Percentiles rank a stretch among this genome's conserved stretches.
Conservation (phyloP, 148 eudicot species). For the Beta vulgaris region DNA sequence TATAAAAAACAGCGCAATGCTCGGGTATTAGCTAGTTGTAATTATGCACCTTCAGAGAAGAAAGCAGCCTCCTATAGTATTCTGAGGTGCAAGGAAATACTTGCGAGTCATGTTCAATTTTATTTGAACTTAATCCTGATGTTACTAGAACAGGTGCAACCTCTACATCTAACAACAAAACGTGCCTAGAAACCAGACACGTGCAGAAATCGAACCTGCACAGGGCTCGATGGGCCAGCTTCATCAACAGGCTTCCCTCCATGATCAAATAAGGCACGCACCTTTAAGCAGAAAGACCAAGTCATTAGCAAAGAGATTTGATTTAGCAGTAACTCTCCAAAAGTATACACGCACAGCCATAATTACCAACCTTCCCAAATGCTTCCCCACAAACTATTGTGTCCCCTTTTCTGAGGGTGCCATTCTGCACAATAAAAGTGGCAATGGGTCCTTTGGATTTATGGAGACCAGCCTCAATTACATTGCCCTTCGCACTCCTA, state of each 20-base stretch:
- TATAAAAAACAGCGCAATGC: too few species aligned
- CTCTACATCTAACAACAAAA: neutral
- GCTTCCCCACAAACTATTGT: constrained; percentile 87
- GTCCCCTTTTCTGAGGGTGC: constrained; percentile 87
- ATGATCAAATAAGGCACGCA: constrained; percentile 89
- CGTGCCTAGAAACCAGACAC: neutral
- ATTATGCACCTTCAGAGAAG: neutral
- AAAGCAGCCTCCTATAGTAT: neutral
- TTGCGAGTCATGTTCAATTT: neutral
- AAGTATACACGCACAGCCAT: constrained; percentile 8
- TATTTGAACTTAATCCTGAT: neutral
- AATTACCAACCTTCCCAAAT: constrained; percentile 78
- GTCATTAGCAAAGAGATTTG: constrained; percentile 12
- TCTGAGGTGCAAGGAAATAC: neutral
- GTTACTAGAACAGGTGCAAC: neutral
- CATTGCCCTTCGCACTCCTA: constrained; percentile 85
- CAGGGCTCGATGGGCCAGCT: constrained; percentile 96
- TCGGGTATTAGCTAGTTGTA: too few species aligned
- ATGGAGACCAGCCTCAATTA: constrained; percentile 96
- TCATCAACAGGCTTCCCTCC: constrained; percentile 71
- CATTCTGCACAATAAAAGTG: constrained; percentile 96
- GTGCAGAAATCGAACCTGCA: constrained; percentile 54
- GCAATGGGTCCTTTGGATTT: constrained; percentile 91
- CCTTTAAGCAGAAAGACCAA: constrained; percentile 37
- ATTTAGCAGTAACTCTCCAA: neutral